These are phyloP conservation scores for Medicago truncatula DNA, from an alignment of 306 rosid species.

Conservation along the genomic window MtrunA17r5.0-ANR NC_053043.1:11031001-11031500, in stretches of 20 bases:
- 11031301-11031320: not conserved
- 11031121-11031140: slow-evolving; percentile 21
- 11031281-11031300: slow-evolving; percentile 9
- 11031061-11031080: slow-evolving; percentile 37
- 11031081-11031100: slow-evolving; percentile 31
- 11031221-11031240: slow-evolving; percentile 14
- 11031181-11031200: slow-evolving; percentile 38
- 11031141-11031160: slow-evolving; percentile 27
- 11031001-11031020: slow-evolving; percentile 70
- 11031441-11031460: not conserved
- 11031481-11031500: not conserved
- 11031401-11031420: not conserved
- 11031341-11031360: not conserved
- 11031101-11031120: slow-evolving; percentile 26
- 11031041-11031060: slow-evolving; percentile 61
- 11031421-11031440: not conserved
- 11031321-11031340: not conserved
- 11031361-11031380: not conserved
- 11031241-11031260: slow-evolving; percentile 11
- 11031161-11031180: slow-evolving; percentile 21
- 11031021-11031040: slow-evolving; percentile 71
- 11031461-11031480: not conserved
- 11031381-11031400: not conserved
- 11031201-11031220: slow-evolving; percentile 27
- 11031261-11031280: slow-evolving; percentile 1